These are phyloP conservation scores for Reticulascus tulasneorum DNA, from an alignment of 2,329 filamentous ascomycete genomes.

Conservation along the genomic window DNA sequence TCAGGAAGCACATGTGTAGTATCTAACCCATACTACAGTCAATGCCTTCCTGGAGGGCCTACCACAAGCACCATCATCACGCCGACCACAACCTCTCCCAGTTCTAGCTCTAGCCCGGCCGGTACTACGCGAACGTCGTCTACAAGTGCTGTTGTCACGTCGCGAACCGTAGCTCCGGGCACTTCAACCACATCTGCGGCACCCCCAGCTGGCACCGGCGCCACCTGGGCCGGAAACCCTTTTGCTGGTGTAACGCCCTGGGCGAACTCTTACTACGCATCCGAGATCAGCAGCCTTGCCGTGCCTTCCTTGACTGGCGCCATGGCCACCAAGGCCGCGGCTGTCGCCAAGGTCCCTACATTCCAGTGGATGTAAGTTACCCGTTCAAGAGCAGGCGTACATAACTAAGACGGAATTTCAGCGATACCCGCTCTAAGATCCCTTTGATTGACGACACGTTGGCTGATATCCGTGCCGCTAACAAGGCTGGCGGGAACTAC, in stretches of 20 bases:
- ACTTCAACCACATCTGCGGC: slow-evolving; percentile 20
- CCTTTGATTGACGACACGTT: slow-evolving; percentile 42
- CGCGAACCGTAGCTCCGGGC: slow-evolving; percentile 20
- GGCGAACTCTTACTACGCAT: slow-evolving; percentile 53
- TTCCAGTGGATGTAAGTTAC: slow-evolving; percentile 47
- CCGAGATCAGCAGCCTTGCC: slow-evolving; percentile 50
- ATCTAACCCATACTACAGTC: slow-evolving; percentile 33
- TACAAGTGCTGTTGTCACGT: slow-evolving; percentile 25
- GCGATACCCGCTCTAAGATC: slow-evolving; percentile 47
- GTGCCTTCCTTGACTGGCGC: slow-evolving; percentile 58
- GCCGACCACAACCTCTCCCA: slow-evolving; percentile 21
- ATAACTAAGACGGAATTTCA: slow-evolving; percentile 19
- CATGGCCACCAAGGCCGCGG: slow-evolving; percentile 46
- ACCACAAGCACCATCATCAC: slow-evolving; percentile 14
- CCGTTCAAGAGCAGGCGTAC: background rate
- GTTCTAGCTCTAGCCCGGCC: no score
- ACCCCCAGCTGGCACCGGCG: slow-evolving; percentile 28
- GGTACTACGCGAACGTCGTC: slow-evolving; percentile 17
- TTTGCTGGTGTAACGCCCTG: slow-evolving; percentile 46
- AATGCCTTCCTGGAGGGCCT: slow-evolving; percentile 25
- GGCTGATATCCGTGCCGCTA: slow-evolving; percentile 35
- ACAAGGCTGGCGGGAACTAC: slow-evolving; percentile 32
- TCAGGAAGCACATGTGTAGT: slow-evolving; percentile 33
- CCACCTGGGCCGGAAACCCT: slow-evolving; percentile 49
- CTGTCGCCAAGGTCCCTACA: slow-evolving; percentile 47